Base-by-base conservation (phyloP, 2,329 filamentous ascomycete genomes). In the Trichoderma atrobrunneum region DNA sequence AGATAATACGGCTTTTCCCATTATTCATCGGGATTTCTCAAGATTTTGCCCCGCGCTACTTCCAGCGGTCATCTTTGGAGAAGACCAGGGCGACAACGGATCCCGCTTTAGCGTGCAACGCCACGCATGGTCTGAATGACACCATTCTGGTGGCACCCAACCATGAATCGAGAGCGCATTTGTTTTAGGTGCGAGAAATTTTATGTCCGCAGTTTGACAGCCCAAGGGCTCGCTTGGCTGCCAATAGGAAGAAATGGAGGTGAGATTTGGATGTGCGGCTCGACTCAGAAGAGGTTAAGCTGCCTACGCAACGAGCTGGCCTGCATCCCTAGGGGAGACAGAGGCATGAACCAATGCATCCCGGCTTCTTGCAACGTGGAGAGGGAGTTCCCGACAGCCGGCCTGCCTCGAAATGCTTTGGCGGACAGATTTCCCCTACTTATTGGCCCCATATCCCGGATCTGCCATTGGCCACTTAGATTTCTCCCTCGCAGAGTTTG, bases 111-210 rank as follows among this genome's bases (percentile, higher is more conserved):
- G 64, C 66, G 71, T 59, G 30, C 65, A 59, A 72, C 71, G 71
- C 71, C 71, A 72, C 71, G 71, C 60, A 68, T 68, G 65, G 65
- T 32, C 65, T 36, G 65, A 48, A 72, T 72, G 71, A 69, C 71
- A 72, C 71, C 71, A 72, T 72, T 39, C 62, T 24, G 28, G 68
- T 71, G 59, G 61, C 61, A 71, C 68, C 68, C 68, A 71, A 62
- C 57, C 61, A 43, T 39, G 39, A 36, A 54, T 39, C 32, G 43
- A 43, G 26, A 59, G 24, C 34, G n/a, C 54, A 32, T 21, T 48
- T 69, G 60, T 62, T 62, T 62, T 34, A n/a, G 43, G 43, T 51
- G 43, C 26, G 48, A 57, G 48, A 43, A 63, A 18, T 57, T 63
- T 26, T 56, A 28, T 43, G 6, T 24, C 34, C 54, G 59, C 56